These are phyloP conservation scores for Pyricularia pennisetigena DNA, from an alignment of 2,329 filamentous ascomycete genomes.

Conservation along the genomic window DNA sequence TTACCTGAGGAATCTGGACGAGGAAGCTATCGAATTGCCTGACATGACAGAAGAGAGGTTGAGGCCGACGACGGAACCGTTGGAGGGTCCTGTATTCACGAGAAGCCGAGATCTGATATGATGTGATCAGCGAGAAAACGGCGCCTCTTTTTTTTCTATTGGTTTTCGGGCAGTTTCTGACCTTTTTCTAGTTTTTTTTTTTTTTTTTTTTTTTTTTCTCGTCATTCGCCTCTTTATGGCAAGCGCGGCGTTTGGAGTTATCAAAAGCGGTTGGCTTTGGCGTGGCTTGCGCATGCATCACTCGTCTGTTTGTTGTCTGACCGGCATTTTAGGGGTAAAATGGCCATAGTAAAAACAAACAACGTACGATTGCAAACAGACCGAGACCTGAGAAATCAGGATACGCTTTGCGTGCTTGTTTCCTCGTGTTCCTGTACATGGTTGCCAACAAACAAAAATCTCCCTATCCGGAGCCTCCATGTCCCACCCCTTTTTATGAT, in stretches of 20 bases:
- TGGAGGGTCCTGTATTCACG: not conserved
- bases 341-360: not conserved
- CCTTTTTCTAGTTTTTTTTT: not conserved
- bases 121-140: not conserved
- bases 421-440: too few species aligned
- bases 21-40: not conserved
- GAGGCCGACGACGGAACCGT: not conserved
- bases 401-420: too few species aligned
- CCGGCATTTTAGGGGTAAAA: not conserved
- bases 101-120: not conserved
- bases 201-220: not conserved
- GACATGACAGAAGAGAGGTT: not conserved
- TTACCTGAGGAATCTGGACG: not conserved
- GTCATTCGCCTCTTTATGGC: not conserved
- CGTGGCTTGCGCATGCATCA: not conserved
- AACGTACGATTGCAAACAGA: too few species aligned
- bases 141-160: not conserved
- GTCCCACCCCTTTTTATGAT: too few species aligned
- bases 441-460: too few species aligned
- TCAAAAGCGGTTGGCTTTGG: not conserved
- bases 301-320: not conserved
- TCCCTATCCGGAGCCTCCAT: too few species aligned
- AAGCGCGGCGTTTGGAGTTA: not conserved
- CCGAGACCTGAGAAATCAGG: too few species aligned
- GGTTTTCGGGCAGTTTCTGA: not conserved